These are phyloP conservation scores for Suhomyces choctaworum DNA, from an alignment of 1,139 yeast species.

Conservation along the genomic window DNA sequence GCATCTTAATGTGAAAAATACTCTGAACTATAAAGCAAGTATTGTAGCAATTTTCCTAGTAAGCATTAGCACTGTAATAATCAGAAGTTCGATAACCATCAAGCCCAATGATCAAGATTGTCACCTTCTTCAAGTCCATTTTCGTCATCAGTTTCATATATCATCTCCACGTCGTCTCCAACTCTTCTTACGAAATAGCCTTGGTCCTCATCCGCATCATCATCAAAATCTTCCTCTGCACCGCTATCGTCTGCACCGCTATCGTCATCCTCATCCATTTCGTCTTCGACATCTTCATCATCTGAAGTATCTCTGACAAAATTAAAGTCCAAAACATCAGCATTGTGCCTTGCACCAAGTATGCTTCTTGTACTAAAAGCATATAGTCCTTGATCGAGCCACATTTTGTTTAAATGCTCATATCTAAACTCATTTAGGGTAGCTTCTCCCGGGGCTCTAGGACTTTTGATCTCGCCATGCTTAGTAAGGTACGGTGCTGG, in stretches of 20 bases:
- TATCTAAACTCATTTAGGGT: slow-evolving; percentile 53
- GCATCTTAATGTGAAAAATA: background rate
- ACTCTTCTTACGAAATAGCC: background rate
- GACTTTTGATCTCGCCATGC: slow-evolving; percentile 69
- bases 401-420: slow-evolving; percentile 53
- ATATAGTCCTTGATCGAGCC: slow-evolving; percentile 57
- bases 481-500: slow-evolving; percentile 69
- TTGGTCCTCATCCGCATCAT: slow-evolving; percentile 1
- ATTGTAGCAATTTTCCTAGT: no score
- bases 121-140: background rate
- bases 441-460: slow-evolving; percentile 57
- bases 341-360: slow-evolving; percentile 25
- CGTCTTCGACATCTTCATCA: slow-evolving; percentile 7
- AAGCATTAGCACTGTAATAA: no score
- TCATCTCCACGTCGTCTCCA: background rate
- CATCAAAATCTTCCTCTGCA: slow-evolving; percentile 4
- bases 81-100: no score
- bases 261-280: slow-evolving; percentile 7
- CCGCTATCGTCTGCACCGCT: slow-evolving; percentile 5
- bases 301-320: slow-evolving; percentile 11
- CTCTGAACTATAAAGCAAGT: no score
- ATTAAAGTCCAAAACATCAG: slow-evolving; percentile 6
- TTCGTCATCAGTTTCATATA: background rate
- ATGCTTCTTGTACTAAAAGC: slow-evolving; percentile 37
- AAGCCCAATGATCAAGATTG: background rate